These are phyloP conservation scores for Ottelia alismoides DNA, from an alignment of 106 monocot genomes.

Conservation along the genomic window DNA sequence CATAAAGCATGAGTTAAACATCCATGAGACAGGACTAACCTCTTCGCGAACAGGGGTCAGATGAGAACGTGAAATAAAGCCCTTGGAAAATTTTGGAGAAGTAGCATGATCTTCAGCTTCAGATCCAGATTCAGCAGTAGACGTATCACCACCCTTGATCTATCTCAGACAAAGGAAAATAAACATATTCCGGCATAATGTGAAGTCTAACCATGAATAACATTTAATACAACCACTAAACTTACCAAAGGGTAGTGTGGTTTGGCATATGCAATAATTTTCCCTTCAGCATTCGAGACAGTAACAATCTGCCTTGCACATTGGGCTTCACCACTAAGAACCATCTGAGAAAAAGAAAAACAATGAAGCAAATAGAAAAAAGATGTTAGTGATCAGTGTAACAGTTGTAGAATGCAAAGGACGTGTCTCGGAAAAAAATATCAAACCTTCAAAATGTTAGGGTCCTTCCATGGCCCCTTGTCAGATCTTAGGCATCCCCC, in stretches of 20 bases:
- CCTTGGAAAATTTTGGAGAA: constrained; percentile 29
- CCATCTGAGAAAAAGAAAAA: constrained; percentile 37
- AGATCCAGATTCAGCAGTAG: constrained; percentile 70
- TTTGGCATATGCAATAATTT: constrained; percentile 58
- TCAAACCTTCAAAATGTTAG: constrained; percentile 57
- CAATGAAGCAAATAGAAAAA: constrained; percentile 3
- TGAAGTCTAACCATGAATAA: too few species aligned
- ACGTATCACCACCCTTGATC: constrained; percentile 61
- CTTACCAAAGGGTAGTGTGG: constrained; percentile 41
- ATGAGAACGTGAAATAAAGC: constrained; percentile 21
- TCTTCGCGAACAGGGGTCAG: constrained; percentile 73
- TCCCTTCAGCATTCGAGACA: constrained; percentile 58
- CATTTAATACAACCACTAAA: background rate
- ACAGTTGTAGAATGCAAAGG: background rate
- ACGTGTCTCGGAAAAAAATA: background rate
- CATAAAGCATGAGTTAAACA: background rate
- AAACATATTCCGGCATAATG: background rate
- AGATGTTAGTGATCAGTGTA: background rate
- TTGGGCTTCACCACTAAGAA: constrained; percentile 60
- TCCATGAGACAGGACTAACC: constrained; percentile 8
- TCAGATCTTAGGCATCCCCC: constrained; percentile 82
- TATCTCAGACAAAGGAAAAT: constrained; percentile 11
- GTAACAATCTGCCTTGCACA: constrained; percentile 68
- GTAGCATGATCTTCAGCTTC: constrained; percentile 63
- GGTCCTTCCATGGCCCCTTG: constrained; percentile 83